A percentile compares a stretch with the other conserved stretches of the same genome.
These are phyloP conservation scores for Diaporthe citriasiana DNA, from an alignment of 2,329 filamentous ascomycete genomes.

Conservation along the genomic window DNA sequence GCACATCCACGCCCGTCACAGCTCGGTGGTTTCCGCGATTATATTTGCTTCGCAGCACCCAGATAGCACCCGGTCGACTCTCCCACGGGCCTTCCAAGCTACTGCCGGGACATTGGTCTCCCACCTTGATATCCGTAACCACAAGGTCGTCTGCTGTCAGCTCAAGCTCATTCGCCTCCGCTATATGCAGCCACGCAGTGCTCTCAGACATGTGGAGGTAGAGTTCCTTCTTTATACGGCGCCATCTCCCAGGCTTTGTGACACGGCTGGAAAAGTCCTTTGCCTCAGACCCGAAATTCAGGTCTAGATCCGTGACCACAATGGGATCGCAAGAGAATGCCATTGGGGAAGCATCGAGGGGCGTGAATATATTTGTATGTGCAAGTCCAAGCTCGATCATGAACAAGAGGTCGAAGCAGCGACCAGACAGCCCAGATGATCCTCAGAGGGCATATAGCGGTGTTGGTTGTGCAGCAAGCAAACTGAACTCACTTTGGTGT, in stretches of 20 bases:
- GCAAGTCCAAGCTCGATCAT: accelerated
- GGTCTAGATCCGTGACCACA: conserved; percentile 53
- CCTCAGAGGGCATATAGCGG: neutral
- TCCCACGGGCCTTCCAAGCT: conserved; percentile 65
- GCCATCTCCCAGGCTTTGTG: conserved; percentile 61
- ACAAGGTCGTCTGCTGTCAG: conserved; percentile 71
- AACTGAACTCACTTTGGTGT: neutral
- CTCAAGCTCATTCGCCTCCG: conserved; percentile 74
- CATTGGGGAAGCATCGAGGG: neutral
- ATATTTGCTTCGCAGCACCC: conserved; percentile 70
- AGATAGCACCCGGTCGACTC: conserved; percentile 73
- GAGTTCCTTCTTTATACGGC: conserved; percentile 77
- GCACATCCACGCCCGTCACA: conserved; percentile 76
- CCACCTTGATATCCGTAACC: conserved; percentile 73
- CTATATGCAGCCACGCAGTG: conserved; percentile 74
- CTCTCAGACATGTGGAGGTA: conserved; percentile 74
- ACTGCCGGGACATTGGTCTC: conserved; percentile 59
- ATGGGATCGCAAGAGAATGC: neutral
- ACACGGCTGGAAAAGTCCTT: conserved; percentile 45
- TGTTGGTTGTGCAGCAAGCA: neutral
- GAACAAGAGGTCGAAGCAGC: neutral
- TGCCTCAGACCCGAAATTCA: conserved; percentile 46
- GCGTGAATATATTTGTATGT: neutral
- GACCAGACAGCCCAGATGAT: neutral
- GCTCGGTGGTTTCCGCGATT: conserved; percentile 51